These are phyloP conservation scores for Hanseniaspora clermontiae DNA, from an alignment of 805 yeast genomes.

Conservation along the genomic window DNA sequence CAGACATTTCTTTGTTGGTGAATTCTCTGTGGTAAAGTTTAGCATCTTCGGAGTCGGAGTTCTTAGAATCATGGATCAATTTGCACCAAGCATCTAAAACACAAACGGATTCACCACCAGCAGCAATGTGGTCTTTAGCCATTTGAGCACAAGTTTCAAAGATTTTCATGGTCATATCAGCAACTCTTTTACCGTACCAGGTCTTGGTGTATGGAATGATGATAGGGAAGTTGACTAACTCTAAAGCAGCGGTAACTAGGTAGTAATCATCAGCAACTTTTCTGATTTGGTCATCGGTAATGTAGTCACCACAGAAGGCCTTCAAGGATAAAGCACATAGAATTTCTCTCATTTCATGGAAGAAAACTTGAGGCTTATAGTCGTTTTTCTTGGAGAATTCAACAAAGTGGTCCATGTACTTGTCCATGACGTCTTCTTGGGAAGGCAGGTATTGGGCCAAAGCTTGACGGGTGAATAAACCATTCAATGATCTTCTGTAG, in stretches of 20 bases:
- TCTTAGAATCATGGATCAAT: slow-evolving; percentile 62
- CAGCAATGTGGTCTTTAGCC: slow-evolving; percentile 69
- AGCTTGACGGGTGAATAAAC: slow-evolving; percentile 75
- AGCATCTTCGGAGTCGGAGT: slow-evolving; percentile 37
- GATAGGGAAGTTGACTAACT: slow-evolving; percentile 93
- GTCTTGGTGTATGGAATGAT: slow-evolving; percentile 92
- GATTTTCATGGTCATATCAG: slow-evolving; percentile 86
- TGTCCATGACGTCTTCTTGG: slow-evolving; percentile 74
- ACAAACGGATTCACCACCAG: slow-evolving; percentile 70
- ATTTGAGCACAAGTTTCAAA: slow-evolving; percentile 78
- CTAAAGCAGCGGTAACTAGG: slow-evolving; percentile 87
- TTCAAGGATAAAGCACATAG: slow-evolving; percentile 87
- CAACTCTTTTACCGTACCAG: slow-evolving; percentile 91
- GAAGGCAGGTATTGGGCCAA: slow-evolving; percentile 72
- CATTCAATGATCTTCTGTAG: slow-evolving; percentile 81
- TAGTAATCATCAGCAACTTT: slow-evolving; percentile 85
- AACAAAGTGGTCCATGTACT: slow-evolving; percentile 57
- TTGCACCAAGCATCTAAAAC: slow-evolving; percentile 92
- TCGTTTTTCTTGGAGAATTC: slow-evolving; percentile 43
- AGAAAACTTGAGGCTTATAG: slow-evolving; percentile 51
- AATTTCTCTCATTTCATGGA: slow-evolving; percentile 90
- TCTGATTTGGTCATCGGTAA: slow-evolving; percentile 81
- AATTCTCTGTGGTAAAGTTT: slow-evolving; percentile 66
- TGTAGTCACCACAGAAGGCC: slow-evolving; percentile 92
- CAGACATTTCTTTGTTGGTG: slow-evolving; percentile 82